Conservation (phyloP, 2,329 filamentous ascomycete genomes). For the Scolecobasidium constrictum region DNA sequence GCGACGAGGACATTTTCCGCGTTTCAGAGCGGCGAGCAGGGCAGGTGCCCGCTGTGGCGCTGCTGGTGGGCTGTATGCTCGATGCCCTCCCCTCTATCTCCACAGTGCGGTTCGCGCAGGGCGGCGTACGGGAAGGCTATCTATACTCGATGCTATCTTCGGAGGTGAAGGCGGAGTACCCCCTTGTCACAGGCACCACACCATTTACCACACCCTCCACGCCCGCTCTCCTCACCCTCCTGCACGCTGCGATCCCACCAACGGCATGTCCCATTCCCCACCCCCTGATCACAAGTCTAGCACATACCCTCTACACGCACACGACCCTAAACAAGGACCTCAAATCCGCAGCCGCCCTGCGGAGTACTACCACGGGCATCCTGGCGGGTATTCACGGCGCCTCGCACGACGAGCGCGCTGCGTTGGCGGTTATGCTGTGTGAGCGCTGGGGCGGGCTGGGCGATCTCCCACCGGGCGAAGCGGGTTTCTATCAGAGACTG, state of each 20-base stretch:
- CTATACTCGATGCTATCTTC: conserved; percentile 59
- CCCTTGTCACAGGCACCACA: conserved; percentile 51
- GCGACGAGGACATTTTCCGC: conserved; percentile 44
- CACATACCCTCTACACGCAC: conserved; percentile 48
- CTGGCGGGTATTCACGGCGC: conserved; percentile 61
- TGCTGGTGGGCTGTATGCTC: conserved; percentile 67
- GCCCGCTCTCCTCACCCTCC: conserved; percentile 34
- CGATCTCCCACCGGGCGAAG: conserved; percentile 47
- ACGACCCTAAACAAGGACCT: conserved; percentile 28
- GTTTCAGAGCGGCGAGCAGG: conserved; percentile 67
- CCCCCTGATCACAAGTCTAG: conserved; percentile 42
- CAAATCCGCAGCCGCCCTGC: conserved; percentile 55
- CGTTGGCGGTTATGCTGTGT: conserved; percentile 61
- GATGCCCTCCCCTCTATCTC: conserved; percentile 59
- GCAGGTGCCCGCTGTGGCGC: conserved; percentile 75
- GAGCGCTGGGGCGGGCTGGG: conserved; percentile 57
- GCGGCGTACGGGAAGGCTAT: conserved; percentile 76
- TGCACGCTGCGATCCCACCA: conserved; percentile 37
- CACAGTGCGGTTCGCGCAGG: conserved; percentile 72
- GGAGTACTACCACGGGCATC: conserved; percentile 57
- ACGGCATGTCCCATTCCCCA: conserved; percentile 10
- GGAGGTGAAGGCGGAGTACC: conserved; percentile 51
- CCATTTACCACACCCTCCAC: conserved; percentile 40
- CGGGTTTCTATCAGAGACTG: conserved; percentile 43
- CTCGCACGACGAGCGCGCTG: conserved; percentile 58